Percentiles rank a stretch among this genome's conserved stretches.
Conservation (phyloP, 257 asterid genomes). For the Plectranthus barbatus region DNA sequence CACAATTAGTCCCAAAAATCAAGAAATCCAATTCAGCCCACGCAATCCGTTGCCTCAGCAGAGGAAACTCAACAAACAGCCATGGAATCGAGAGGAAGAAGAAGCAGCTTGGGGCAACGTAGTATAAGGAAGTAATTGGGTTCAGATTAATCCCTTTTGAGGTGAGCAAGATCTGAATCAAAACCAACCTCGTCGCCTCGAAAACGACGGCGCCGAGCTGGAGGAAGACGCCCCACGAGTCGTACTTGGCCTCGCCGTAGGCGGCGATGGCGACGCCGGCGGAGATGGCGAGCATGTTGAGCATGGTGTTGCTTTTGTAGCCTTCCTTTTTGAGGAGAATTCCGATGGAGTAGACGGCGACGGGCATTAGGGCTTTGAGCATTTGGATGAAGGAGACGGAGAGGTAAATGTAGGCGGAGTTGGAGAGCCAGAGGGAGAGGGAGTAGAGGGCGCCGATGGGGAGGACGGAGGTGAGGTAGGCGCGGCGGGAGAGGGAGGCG, state of each 20-base stretch:
- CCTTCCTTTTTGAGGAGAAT: conserved; percentile 17
- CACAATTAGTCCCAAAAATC: conserved; percentile 22
- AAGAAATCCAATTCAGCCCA: conserved; percentile 21
- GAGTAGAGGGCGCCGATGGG: conserved; percentile 32
- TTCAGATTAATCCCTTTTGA: too few species aligned
- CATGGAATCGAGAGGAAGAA: conserved; percentile 23
- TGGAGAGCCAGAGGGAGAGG: conserved; percentile 31
- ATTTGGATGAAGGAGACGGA: too few species aligned
- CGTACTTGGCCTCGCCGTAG: conserved; percentile 18
- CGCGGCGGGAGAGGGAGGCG: conserved; percentile 26
- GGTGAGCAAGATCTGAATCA: too few species aligned
- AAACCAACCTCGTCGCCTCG: too few species aligned
- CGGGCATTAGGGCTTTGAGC: conserved; percentile 30
- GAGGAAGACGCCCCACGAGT: too few species aligned
- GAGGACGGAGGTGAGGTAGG: conserved; percentile 24
- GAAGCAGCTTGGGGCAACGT: conserved; percentile 28
- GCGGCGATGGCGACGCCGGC: conserved; percentile 21
- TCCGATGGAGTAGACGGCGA: conserved; percentile 26
- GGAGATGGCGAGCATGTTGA: conserved; percentile 26
- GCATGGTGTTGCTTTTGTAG: conserved; percentile 17
- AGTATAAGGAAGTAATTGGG: too few species aligned
- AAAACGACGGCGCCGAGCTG: too few species aligned
- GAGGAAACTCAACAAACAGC: conserved; percentile 24
- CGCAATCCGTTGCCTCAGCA: conserved; percentile 8
- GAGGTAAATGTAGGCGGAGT: too few species aligned